Percentiles rank a stretch among this genome's conserved stretches.
Evolutionary conservation across 2,329 filamentous ascomycete genomes (phyloP).

Genomic region (Stagonosporopsis tanaceti): DNA sequence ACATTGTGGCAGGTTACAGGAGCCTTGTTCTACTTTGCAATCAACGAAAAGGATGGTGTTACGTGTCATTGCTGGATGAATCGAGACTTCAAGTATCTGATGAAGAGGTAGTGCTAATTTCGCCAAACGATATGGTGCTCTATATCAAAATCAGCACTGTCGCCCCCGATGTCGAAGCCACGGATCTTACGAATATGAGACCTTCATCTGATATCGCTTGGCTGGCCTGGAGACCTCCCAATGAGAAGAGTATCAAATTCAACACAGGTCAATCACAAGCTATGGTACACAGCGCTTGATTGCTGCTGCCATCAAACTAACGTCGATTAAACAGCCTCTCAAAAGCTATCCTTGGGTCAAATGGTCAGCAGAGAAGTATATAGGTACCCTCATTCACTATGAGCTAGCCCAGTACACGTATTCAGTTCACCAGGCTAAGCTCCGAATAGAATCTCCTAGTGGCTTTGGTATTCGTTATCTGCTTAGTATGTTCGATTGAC

Average conservation of each 20-base stretch:
- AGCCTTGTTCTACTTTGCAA: slow-evolving; percentile 7
- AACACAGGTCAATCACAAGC: slow-evolving; percentile 14
- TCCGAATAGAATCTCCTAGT: slow-evolving; percentile 8
- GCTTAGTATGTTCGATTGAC: neutral
- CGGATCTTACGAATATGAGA: neutral
- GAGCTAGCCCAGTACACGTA: neutral
- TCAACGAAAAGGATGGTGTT: slow-evolving; percentile 13
- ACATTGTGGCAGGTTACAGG: slow-evolving; percentile 1
- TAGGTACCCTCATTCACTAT: slow-evolving; percentile 7
- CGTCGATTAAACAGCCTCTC: slow-evolving; percentile 1
- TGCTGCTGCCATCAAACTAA: slow-evolving; percentile 6
- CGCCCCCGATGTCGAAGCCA: neutral
- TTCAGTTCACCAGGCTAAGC: neutral
- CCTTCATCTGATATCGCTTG: slow-evolving; percentile 13
- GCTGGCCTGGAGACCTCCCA: slow-evolving; percentile 13
- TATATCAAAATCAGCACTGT: slow-evolving; percentile 9
- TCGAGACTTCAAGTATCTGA: neutral
- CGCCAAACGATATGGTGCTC: slow-evolving; percentile 8
- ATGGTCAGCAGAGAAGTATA: neutral
- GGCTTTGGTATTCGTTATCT: slow-evolving; percentile 11
- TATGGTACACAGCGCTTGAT: slow-evolving; percentile 1
- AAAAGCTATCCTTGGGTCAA: slow-evolving; percentile 6
- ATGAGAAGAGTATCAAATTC: slow-evolving; percentile 7
- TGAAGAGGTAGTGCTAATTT: neutral
- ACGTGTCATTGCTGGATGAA: neutral